Evolutionary conservation across 1,139 yeast species (phyloP).

Genomic region (Diutina pseudorugosa): DNA sequence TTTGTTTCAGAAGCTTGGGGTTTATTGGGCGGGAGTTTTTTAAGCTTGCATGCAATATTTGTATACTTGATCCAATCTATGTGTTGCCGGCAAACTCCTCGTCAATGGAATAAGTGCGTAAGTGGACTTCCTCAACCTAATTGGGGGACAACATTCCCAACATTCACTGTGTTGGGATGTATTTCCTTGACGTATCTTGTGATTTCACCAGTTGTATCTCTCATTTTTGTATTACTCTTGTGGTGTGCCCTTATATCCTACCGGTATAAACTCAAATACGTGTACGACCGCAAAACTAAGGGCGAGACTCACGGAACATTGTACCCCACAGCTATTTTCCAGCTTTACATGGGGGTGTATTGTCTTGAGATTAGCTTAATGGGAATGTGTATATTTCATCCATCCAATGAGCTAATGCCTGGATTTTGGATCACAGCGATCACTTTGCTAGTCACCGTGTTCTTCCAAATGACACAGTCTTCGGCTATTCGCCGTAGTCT

Average conservation of each 20-base stretch:
- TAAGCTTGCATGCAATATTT: conserved; percentile 10
- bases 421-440: conserved; percentile 31
- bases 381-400: conserved; percentile 53
- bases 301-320: conserved; percentile 61
- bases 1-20: conserved; percentile 62
- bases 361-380: conserved; percentile 67
- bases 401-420: conserved; percentile 19
- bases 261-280: conserved; percentile 53
- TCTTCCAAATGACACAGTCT: conserved; percentile 13
- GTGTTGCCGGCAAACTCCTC: conserved; percentile 36
- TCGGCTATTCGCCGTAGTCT: conserved; percentile 5
- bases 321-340: conserved; percentile 66
- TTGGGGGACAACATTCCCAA: conserved; percentile 76
- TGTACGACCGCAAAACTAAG: conserved; percentile 32
- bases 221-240: conserved; percentile 51
- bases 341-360: conserved; percentile 67
- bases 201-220: conserved; percentile 64
- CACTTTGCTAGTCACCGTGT: conserved; percentile 23
- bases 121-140: conserved; percentile 31
- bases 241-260: conserved; percentile 47
- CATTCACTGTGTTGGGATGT: conserved; percentile 62
- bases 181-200: conserved; percentile 69
- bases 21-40: conserved; percentile 54
- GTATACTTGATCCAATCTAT: neutral
- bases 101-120: conserved; percentile 38